Base-by-base conservation (phyloP, 768 basidiomycete genomes). In the Lepiota subincarnata region DNA sequence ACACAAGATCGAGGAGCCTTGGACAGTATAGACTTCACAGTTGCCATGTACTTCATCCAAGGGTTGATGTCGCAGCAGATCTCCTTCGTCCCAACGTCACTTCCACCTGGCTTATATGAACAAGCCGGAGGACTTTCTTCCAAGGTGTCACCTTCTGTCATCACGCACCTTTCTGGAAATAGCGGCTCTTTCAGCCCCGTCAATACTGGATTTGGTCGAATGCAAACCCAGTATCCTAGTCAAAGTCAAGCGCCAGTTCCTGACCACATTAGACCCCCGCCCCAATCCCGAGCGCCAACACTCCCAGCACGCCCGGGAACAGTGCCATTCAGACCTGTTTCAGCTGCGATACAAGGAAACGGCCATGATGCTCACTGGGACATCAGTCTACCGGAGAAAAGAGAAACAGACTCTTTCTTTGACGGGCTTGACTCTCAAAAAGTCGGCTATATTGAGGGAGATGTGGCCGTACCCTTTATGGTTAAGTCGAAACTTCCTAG, bases 41-140 rank as follows among this genome's bases (percentile, higher is more conserved):
- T 99, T 63, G 97, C 87, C 37, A 95, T 97, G 94, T 92, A 92
- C 68, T 82, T 98, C 65, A 94, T 98, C 59, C 94, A 98, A 69
- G 87, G 82, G n/a, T 73, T 81, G 36, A 97, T 98, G 94, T 83
- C 87, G 49, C 81, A 81, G 51, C 80, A 86, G 57, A 72, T 92
- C 51, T 73, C 84, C 48, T 78, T 77, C 56, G 77, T 95, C 46
- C 94, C 94, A 34, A 68, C 79, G 5, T 71, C 77, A 2, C 78
- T 98, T 14, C 93, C 96, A 18, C 86, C 88, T 2, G 87, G 84
- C 43, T 65, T 96, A 16, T 95, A 94, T 63, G 92, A 96, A 57
- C 85, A 89, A 68, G 93, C 91, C 11, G 72, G 76, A 19, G 80
- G 82, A 14, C 57, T 57, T 20, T 38, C 64, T 6, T 65, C 57